Base-by-base conservation (phyloP, 2,329 filamentous ascomycete species). In the Sporothrix euskadiensis region DNA sequence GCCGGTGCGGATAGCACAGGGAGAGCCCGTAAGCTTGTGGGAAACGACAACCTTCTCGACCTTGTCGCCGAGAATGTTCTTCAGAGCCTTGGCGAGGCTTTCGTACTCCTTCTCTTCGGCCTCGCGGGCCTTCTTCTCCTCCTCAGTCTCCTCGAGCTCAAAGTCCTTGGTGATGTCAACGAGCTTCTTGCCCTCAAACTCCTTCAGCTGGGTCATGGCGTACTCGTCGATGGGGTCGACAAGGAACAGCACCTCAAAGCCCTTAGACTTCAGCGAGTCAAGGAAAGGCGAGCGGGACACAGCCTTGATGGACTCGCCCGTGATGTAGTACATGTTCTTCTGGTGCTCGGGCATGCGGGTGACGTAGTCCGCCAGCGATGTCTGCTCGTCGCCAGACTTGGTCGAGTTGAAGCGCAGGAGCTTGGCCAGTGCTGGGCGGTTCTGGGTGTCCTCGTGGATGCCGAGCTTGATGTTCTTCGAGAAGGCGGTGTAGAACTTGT, bases 301-400 rank as follows among this genome's bases (percentile, higher is more conserved):
- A 78, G 96, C 96, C 91, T 98, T 98, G 88, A 97, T 91, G 74
- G 95, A 97, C 91, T 99, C 96, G 87, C 96, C 96, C 77, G 96
- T 99, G 89, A 99, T 99, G 93, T 98, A 99, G 92, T 99, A 99
- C 86, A 99, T 94, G 88, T 99, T 94, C 92, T 98, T 98, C 91
- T 99, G 96, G 89, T 98, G 95, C 89, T 98, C 95, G 75, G 94
- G 92, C 96, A 99, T 99, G 87, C 96, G 96, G 78, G 96, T 98
- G 84, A 98, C 89, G 86, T 99, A 99, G 92, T 99, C 96, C 76
- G 91, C 84, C 83, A 99, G 93, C 73, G 96, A 99, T 79, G 95
- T 98, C 82, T 88, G 85, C 88, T 99, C 96, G 80, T 97, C 95
- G 78, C 93, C 94, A 84, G 95, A 97, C 91, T 98, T 98, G 88